Evolutionary conservation across 179 eudicot species (phyloP).

Genomic region (Monotropa hypopitys): DNA sequence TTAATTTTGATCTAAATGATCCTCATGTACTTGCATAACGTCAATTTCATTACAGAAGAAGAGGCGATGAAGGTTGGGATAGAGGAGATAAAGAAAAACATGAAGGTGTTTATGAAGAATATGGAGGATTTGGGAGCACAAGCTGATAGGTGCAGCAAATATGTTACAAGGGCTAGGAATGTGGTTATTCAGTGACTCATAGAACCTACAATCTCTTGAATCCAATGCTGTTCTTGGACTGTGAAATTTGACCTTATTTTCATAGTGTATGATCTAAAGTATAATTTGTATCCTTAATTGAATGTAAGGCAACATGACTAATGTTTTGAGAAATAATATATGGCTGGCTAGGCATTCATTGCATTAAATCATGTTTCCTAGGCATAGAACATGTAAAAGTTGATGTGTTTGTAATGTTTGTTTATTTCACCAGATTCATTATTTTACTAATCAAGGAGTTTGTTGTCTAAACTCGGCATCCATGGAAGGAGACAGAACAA

Average conservation of each 20-base stretch:
- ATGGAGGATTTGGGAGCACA: constrained; percentile 78
- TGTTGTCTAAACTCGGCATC: too few relatives aligned
- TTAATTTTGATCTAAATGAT: too few relatives aligned
- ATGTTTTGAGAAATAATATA: background rate
- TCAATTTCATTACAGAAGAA: constrained; percentile 45
- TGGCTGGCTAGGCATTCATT: background rate
- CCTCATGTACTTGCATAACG: constrained; percentile 31
- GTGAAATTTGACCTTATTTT: too few relatives aligned
- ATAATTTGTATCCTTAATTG: too few relatives aligned
- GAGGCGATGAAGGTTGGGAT: constrained; percentile 65
- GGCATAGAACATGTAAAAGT: background rate
- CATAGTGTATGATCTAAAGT: too few relatives aligned
- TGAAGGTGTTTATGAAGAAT: constrained; percentile 60
- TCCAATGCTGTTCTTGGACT: background rate
- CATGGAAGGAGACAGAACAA: too few relatives aligned
- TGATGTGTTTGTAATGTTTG: background rate
- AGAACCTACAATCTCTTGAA: constrained; percentile 52
- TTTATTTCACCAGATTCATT: background rate
- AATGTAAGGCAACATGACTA: too few relatives aligned
- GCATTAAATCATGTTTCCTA: background rate
- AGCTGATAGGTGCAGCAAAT: constrained; percentile 75
- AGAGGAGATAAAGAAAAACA: constrained; percentile 56
- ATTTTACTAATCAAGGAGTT: too few relatives aligned
- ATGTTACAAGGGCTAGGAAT: constrained; percentile 81
- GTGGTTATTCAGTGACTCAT: constrained; percentile 86